Evolutionary conservation across 2,329 filamentous ascomycete genomes (phyloP).

Genomic region (Torrubiellomyces zombiae): DNA sequence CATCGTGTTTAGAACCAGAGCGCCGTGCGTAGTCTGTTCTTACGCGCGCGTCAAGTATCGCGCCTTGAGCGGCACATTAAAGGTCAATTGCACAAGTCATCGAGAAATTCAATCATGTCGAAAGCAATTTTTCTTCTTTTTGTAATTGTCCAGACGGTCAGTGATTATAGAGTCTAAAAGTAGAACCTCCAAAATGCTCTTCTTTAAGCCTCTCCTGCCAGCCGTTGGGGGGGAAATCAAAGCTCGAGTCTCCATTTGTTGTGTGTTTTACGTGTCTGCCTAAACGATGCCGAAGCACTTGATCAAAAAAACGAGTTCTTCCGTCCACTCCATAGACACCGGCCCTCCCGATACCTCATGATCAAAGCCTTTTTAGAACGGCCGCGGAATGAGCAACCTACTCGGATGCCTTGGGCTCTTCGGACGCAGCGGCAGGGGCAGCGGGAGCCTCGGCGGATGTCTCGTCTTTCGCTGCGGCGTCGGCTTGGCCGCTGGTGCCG

Average conservation of each 20-base stretch:
- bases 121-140: constrained; percentile 33
- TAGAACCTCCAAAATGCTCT: constrained; percentile 33
- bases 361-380: constrained; percentile 13
- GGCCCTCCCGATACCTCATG: constrained; percentile 29
- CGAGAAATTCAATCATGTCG: constrained; percentile 10
- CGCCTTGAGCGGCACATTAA: no score
- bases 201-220: constrained; percentile 22
- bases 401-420: constrained; percentile 55
- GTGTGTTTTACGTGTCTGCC: constrained; percentile 25
- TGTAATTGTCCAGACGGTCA: constrained; percentile 39
- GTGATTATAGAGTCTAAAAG: constrained; percentile 38
- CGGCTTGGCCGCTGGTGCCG: constrained; percentile 32
- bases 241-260: constrained; percentile 18
- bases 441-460: constrained; percentile 35
- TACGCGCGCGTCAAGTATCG: no score
- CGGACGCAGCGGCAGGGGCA: constrained; percentile 38
- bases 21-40: no score
- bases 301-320: constrained; percentile 37
- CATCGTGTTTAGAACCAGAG: no score
- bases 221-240: constrained; percentile 19
- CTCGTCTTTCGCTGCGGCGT: constrained; percentile 25
- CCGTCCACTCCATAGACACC: constrained; percentile 50
- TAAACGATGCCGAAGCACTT: constrained; percentile 31
- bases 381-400: constrained; percentile 21
- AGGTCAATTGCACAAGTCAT: no score